Base-by-base conservation (phyloP, 805 yeast species). In the Metschnikowia baotianmanensis region DNA sequence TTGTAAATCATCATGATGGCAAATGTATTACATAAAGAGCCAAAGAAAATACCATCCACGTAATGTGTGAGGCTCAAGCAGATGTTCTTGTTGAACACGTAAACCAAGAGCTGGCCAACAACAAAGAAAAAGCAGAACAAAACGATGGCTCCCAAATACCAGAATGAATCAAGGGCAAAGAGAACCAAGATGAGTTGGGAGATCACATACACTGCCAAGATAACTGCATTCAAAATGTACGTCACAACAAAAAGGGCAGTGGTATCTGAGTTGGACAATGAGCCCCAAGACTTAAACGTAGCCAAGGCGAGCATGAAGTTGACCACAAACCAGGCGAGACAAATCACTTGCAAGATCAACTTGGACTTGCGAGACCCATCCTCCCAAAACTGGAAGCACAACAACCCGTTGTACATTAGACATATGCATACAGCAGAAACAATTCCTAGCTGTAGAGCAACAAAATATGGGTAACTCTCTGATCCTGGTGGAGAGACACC, bases 1-100 rank as follows among this genome's bases (percentile, higher is more conserved):
- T 93, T 90, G 71, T 89, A 91, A 37, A 91, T 72, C 98, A 93
- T 91, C 96, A 93, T 89, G 40, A 85, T 67, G 4, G 95, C 76
- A 55, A 88, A 84, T 36, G 88, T 58, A 58, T 87, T 87, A 57
- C 96, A 78, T 25, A 88, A 55, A 19, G 93, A 77, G 23, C 88
- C 93, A 56, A 90, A 87, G 56, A 91, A 83, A 22, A 88, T 62
- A 1, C 98, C 98, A 57, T 91, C 99, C 17, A 88, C 72, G 59
- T 91, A 93, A 63, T 93, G 99, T 27, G 82, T 78, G 34, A 84
- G 77, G 16, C 80, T 74, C 25, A 67, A 64, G 63, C 99, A 91
- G 30, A 91, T 80, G 15, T 59, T 54, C 33, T 67, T 56, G 18
- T 89, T 83, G 51, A 89, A 75, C 0, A 72, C 89, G 58, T 87